Base-by-base conservation (phyloP, 2,329 filamentous ascomycete species). In the Zopfia rhizophila region DNA sequence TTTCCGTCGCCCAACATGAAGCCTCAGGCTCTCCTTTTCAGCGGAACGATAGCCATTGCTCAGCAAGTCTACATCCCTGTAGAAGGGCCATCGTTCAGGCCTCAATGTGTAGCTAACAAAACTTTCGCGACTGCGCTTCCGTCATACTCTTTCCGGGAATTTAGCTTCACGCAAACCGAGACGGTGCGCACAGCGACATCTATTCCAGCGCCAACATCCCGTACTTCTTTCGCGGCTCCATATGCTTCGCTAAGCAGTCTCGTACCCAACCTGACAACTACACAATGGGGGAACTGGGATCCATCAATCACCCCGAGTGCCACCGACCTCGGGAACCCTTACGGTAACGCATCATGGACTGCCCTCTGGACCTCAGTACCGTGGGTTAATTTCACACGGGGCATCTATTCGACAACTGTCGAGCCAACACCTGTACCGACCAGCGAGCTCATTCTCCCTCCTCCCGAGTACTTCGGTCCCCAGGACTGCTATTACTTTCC, bases 361-460 rank as follows among this genome's bases (percentile, higher is more conserved):
- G 55, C 59, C 5, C 44, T 75, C 3, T 76, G 73, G 73, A 61
- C 55, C 4, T 46, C 55, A 1, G 65, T 70, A 5, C 61, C 64
- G 4, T 60, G 68, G 32, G 53, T 62, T 8, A 73, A 72, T 27
- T 72, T 74, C 33, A 73, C 70, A 7, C 55, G 55, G 18, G 63
- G 61, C 44, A 51, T 76, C n/a, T 75, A 76, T 49, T 73, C 72
- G 2, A 81, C 81, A 0, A 85, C 82, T 0, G 81, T 82, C 2
- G 73, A 69, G 3, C 80, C 82, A 0, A 85, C 81, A 0, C 74
- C 82, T 0, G 65, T 86, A 1, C 78, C 82, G 0, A 80, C 72
- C 1, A 78, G 69, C 40, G 80, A 85, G 45, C 72, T 86, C 1
- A 68, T 84, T 5, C 71, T 83, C 0, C 83, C 82, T 0, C 82